phyloP scores from a whole-genome alignment of 78 protist species.

The Neovahlkampfia damariscottae region DNA sequence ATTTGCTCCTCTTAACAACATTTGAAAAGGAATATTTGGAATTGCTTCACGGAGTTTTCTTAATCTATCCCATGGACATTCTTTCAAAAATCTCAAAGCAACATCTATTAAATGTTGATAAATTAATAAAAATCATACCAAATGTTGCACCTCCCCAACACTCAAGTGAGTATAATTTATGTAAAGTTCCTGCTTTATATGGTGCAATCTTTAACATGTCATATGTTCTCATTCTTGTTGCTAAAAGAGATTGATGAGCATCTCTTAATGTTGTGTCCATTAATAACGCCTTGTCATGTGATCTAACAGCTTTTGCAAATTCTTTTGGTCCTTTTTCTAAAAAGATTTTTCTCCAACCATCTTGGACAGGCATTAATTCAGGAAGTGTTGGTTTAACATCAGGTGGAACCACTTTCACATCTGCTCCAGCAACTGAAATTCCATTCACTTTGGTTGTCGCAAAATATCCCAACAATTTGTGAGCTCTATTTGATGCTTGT shows the following conservation, averaged over 20 bases:
- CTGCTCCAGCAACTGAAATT: constrained; percentile 13
- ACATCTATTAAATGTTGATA: no score
- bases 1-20: constrained; percentile 63
- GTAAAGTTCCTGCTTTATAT: constrained; percentile 22
- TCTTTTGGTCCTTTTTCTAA: constrained; percentile 40
- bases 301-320: constrained; percentile 36
- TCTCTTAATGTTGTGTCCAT: constrained; percentile 81
- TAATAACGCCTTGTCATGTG: constrained; percentile 20
- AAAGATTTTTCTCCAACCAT: constrained; percentile 4
- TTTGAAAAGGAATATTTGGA: constrained; percentile 66
- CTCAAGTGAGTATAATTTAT: constrained; percentile 29
- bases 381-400: background rate
- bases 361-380: background rate
- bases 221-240: constrained; percentile 69
- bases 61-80: constrained; percentile 70
- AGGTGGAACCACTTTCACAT: background rate
- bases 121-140: no score
- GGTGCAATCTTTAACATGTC: constrained; percentile 46
- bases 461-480: constrained; percentile 34
- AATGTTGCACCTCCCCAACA: constrained; percentile 89
- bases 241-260: constrained; percentile 79
- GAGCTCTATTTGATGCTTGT: constrained; percentile 20
- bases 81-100: constrained; percentile 61
- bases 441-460: constrained; percentile 42
- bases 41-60: constrained; percentile 36